phyloP scores from a whole-genome alignment of 495 filamentous ascomycete genomes.

The Sordaria brevicollis region DNA sequence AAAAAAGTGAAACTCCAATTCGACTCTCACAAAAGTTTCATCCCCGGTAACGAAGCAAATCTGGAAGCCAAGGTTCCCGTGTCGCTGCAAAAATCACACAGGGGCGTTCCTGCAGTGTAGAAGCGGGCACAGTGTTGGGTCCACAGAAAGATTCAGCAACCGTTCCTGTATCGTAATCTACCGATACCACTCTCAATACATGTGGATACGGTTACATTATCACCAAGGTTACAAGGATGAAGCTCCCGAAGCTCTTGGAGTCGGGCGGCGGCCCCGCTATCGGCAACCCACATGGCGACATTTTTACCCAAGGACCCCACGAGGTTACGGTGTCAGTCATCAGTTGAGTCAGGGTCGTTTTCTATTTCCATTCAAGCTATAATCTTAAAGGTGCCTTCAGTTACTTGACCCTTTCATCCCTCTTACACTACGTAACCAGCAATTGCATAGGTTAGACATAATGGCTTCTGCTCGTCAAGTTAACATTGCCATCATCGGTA shows the following conservation, averaged over 20 bases:
- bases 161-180: neutral
- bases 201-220: too few species aligned
- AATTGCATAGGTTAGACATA: neutral
- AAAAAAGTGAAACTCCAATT: neutral
- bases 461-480: constrained; percentile 21
- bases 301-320: neutral
- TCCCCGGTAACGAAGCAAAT: neutral
- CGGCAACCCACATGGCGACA: constrained; percentile 10
- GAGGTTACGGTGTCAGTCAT: neutral
- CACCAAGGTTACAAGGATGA: neutral
- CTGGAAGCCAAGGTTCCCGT: neutral
- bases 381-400: neutral
- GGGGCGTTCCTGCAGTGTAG: neutral
- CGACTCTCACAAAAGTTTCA: neutral
- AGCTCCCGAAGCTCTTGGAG: neutral
- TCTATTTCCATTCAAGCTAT: neutral
- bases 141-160: neutral
- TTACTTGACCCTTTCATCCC: neutral
- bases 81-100: neutral
- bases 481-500: constrained; percentile 26
- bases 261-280: constrained; percentile 14
- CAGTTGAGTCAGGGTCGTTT: neutral
- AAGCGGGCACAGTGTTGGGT: neutral
- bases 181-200: neutral
- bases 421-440: neutral